Conservation (phyloP, 352 stramenopile species). For the Pythium guiyangense region DNA sequence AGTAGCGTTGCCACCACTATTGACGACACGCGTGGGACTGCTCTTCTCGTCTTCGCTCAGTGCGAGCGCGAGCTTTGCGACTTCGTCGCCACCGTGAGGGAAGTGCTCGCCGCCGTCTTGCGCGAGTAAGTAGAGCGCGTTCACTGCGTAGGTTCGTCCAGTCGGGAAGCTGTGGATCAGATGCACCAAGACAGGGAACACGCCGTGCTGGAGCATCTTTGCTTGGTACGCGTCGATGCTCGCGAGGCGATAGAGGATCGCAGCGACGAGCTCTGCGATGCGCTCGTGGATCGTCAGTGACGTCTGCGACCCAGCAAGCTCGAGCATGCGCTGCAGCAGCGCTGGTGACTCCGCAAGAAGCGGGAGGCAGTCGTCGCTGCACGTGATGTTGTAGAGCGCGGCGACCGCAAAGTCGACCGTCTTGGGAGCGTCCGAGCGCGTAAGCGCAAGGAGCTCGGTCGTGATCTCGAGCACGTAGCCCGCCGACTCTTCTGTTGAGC, state of each 20-base stretch:
- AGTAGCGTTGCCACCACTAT: not conserved
- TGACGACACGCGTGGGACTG: not conserved
- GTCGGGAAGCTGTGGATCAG: slow-evolving; percentile 39
- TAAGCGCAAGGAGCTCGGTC: slow-evolving; percentile 46
- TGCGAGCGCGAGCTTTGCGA: slow-evolving; percentile 36
- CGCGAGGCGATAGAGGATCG: slow-evolving; percentile 53
- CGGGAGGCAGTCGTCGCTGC: slow-evolving; percentile 54
- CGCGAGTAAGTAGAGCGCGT: slow-evolving; percentile 50
- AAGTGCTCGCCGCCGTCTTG: too few species aligned
- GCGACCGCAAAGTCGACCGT: slow-evolving; percentile 54
- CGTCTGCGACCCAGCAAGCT: slow-evolving; percentile 18
- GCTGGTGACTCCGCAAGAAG: slow-evolving; percentile 31
- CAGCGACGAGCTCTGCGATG: slow-evolving; percentile 45
- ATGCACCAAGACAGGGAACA: slow-evolving; percentile 42
- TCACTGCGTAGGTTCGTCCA: slow-evolving; percentile 40
- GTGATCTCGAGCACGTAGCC: slow-evolving; percentile 52
- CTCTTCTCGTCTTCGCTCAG: slow-evolving; percentile 29
- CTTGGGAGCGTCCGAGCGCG: slow-evolving; percentile 16
- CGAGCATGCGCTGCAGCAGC: slow-evolving; percentile 34
- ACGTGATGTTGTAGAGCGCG: slow-evolving; percentile 75
- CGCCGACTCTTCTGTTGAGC: slow-evolving; percentile 47
- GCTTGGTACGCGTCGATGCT: slow-evolving; percentile 13
- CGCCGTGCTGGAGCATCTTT: slow-evolving; percentile 35
- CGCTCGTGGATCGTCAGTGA: slow-evolving; percentile 20
- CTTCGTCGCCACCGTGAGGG: slow-evolving; percentile 58